A percentile compares a stretch with the other conserved stretches of the same genome.
phyloP scores from a whole-genome alignment of 495 filamentous ascomycete genomes.

The Tetracladium setigerum region DNA sequence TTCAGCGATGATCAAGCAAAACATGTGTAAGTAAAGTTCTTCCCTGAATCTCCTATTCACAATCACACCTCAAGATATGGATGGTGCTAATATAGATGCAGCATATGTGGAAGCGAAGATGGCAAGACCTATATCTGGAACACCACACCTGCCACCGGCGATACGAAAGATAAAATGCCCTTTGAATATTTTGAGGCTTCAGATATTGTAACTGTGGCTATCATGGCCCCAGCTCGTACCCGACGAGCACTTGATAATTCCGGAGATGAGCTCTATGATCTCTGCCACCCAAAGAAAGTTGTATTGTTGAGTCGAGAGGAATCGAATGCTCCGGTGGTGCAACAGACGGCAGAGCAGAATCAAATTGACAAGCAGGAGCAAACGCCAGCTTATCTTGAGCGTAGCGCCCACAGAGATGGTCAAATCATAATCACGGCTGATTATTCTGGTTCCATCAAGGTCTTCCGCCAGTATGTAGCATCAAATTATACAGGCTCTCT shows the following conservation, averaged over 20 bases:
- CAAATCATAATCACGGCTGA: constrained; percentile 93
- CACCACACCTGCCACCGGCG: constrained; percentile 42
- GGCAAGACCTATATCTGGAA: constrained; percentile 86
- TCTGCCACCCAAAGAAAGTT: constrained; percentile 93
- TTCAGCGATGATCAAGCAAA: constrained; percentile 76
- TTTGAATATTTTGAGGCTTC: constrained; percentile 83
- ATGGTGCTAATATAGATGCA: no score
- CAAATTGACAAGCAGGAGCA: constrained; percentile 36
- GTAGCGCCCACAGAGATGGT: constrained; percentile 70
- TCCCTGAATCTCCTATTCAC: no score
- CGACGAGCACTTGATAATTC: constrained; percentile 70
- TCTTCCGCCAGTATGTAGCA: constrained; percentile 62
- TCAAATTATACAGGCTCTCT: not conserved
- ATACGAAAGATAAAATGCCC: constrained; percentile 70
- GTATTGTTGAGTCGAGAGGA: constrained; percentile 73
- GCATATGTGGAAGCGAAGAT: constrained; percentile 89
- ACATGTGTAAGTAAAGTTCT: constrained; percentile 42
- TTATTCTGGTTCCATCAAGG: constrained; percentile 80
- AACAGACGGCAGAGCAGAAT: constrained; percentile 12
- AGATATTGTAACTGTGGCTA: constrained; percentile 76
- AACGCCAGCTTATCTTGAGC: constrained; percentile 62
- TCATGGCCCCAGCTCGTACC: constrained; percentile 75
- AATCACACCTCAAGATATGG: no score
- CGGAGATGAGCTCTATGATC: constrained; percentile 88
- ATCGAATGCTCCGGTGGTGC: constrained; percentile 25